A percentile compares a stretch with the other conserved stretches of the same genome.
Conservation (phyloP, 2,329 filamentous ascomycete species). For the Trematosphaeria pertusa region DNA sequence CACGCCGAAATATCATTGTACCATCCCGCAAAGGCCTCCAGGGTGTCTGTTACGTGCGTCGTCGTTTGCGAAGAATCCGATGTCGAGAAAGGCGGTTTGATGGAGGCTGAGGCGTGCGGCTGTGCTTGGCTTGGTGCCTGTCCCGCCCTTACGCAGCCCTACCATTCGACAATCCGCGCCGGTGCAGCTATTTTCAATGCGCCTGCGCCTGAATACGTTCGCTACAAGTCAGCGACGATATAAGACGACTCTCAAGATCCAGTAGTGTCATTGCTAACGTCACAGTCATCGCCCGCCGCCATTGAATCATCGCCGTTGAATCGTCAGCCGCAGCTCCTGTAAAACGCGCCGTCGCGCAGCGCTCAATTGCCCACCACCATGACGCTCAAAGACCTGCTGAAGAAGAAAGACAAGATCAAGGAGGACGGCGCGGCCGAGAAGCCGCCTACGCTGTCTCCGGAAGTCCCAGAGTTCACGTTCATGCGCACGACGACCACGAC, state of each 20-base stretch:
- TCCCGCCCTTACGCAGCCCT: constrained; percentile 29
- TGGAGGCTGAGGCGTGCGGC: constrained; percentile 38
- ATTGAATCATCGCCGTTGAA: constrained; percentile 11
- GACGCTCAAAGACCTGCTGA: constrained; percentile 67
- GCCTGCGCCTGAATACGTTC: constrained; percentile 31
- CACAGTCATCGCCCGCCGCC: constrained; percentile 5
- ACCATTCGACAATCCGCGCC: constrained; percentile 31
- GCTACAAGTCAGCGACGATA: constrained; percentile 38
- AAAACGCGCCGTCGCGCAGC: constrained; percentile 18
- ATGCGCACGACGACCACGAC: constrained; percentile 82
- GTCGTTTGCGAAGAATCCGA: constrained; percentile 1
- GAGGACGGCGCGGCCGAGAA: constrained; percentile 37
- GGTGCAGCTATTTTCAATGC: constrained; percentile 31
- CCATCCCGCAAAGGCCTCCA: too few species aligned
- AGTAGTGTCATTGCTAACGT: constrained; percentile 24
- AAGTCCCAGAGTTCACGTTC: constrained; percentile 74
- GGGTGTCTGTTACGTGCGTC: constrained; percentile 5
- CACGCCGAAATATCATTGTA: constrained; percentile 6
- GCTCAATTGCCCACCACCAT: constrained; percentile 50
- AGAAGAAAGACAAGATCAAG: constrained; percentile 66
- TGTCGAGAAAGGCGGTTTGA: constrained; percentile 9
- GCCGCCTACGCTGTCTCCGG: constrained; percentile 34
- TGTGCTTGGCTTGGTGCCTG: constrained; percentile 27
- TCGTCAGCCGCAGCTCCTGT: constrained; percentile 8
- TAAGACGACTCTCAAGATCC: constrained; percentile 37